phyloP scores from a whole-genome alignment of 148 eudicot species.

The Spergularia marina region DNA sequence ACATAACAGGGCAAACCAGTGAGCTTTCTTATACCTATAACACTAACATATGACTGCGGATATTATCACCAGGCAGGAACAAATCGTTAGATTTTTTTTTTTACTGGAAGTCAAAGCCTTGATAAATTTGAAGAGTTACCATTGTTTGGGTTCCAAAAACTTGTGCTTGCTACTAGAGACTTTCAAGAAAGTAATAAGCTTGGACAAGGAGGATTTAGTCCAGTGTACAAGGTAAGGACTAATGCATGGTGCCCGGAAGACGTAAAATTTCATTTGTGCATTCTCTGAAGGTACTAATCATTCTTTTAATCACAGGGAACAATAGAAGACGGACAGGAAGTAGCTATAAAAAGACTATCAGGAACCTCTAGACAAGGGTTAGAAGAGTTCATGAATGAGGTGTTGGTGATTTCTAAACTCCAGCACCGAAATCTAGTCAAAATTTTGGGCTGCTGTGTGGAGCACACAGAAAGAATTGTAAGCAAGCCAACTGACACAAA shows the following conservation, averaged over 20 bases:
- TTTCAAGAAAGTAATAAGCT: slow-evolving; percentile 4
- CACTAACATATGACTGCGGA: too few species aligned
- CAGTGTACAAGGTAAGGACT: slow-evolving; percentile 1
- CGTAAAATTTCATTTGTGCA: too few species aligned
- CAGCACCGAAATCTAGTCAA: slow-evolving; percentile 46
- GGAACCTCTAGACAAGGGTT: slow-evolving; percentile 36
- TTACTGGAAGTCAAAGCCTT: too few species aligned
- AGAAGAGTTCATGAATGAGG: slow-evolving; percentile 42
- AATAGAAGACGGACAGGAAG: slow-evolving; percentile 27
- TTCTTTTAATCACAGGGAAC: slow-evolving; percentile 23
- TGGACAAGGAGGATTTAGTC: slow-evolving; percentile 9
- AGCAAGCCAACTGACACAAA: too few species aligned
- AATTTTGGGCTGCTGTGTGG: slow-evolving; percentile 38
- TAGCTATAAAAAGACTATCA: slow-evolving; percentile 37
- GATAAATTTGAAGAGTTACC: slow-evolving; percentile 5
- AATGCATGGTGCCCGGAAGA: too few species aligned
- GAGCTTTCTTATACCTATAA: too few species aligned
- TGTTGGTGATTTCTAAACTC: slow-evolving; percentile 35
- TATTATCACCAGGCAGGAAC: too few species aligned
- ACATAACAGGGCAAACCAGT: too few species aligned
- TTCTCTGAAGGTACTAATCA: too few species aligned
- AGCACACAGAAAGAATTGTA: slow-evolving; percentile 31
- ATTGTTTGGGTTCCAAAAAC: neutral
- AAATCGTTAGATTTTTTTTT: too few species aligned
- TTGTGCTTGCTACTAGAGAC: neutral